phyloP scores from a whole-genome alignment of 768 basidiomycete genomes.

The Boletus tylopilopsis region DNA sequence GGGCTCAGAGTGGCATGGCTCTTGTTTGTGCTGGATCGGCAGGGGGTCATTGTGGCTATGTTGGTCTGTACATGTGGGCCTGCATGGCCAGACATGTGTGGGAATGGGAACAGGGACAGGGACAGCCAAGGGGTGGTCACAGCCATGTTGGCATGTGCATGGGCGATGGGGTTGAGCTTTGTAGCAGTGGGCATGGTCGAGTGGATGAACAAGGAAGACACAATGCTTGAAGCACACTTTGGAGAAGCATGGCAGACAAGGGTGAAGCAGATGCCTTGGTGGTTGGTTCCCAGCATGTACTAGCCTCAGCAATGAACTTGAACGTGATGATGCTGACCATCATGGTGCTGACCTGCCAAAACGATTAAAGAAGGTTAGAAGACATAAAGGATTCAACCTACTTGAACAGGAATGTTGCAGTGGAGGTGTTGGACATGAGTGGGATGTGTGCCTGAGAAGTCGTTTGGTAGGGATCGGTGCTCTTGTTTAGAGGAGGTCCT shows the following conservation, averaged over 20 bases:
- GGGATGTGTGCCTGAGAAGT: slow-evolving; percentile 73
- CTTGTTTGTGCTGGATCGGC: slow-evolving; percentile 5
- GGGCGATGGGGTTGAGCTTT: not conserved
- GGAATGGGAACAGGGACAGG: not conserved
- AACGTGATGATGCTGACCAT: too few species aligned
- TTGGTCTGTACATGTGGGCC: not conserved
- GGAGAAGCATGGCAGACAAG: slow-evolving; percentile 27
- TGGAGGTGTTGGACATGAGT: slow-evolving; percentile 80
- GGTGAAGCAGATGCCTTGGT: slow-evolving; percentile 18
- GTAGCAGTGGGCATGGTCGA: accelerated
- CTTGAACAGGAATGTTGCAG: slow-evolving; percentile 50
- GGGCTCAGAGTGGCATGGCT: not conserved
- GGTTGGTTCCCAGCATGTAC: slow-evolving; percentile 22
- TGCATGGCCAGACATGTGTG: too few species aligned
- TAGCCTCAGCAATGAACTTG: not conserved
- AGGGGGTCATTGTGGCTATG: not conserved
- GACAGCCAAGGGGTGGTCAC: not conserved
- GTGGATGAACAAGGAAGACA: slow-evolving; percentile 29
- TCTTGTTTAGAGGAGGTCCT: slow-evolving; percentile 40
- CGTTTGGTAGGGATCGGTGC: slow-evolving; percentile 45
- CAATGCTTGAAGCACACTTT: slow-evolving; percentile 26
- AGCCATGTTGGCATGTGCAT: not conserved
- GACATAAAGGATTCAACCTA: too few species aligned
- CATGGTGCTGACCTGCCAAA: too few species aligned
- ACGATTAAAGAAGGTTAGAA: too few species aligned